These are phyloP conservation scores for Lentithecium fluviatile DNA, from an alignment of 495 filamentous ascomycete genomes.

Conservation along the genomic window DNA sequence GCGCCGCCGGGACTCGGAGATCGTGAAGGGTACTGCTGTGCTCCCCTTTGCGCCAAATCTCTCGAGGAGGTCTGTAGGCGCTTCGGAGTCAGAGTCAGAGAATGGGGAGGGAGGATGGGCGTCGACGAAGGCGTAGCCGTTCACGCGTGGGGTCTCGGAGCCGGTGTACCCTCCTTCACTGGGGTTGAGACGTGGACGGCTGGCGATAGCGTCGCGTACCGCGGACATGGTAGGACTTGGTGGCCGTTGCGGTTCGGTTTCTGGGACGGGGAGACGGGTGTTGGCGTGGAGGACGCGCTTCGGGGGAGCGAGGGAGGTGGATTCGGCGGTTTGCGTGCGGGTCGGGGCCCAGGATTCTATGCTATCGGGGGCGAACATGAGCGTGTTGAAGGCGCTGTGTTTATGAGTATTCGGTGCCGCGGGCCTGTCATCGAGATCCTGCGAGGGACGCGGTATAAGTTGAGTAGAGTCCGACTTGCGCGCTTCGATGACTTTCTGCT, in stretches of 20 bases:
- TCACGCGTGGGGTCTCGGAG: constrained; percentile 80
- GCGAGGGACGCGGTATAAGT: constrained; percentile 40
- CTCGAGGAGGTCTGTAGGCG: constrained; percentile 34
- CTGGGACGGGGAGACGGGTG: constrained; percentile 62
- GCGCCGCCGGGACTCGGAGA: constrained; percentile 70
- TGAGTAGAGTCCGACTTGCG: constrained; percentile 22
- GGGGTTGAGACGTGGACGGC: constrained; percentile 62
- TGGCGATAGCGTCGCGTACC: constrained; percentile 82
- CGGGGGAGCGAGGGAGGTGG: constrained; percentile 69
- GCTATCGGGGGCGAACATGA: constrained; percentile 83
- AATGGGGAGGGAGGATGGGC: constrained; percentile 49
- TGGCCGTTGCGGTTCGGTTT: constrained; percentile 33
- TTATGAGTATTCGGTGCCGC: constrained; percentile 79
- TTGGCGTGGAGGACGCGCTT: constrained; percentile 80
- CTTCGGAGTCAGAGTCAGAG: constrained; percentile 16
- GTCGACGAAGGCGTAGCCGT: constrained; percentile 93
- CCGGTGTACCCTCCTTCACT: constrained; percentile 64
- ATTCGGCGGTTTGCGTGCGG: constrained; percentile 62
- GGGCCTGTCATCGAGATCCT: constrained; percentile 64
- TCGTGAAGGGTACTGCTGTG: constrained; percentile 73
- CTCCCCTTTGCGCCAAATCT: constrained; percentile 59
- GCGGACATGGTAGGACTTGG: constrained; percentile 73
- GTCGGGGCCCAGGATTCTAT: constrained; percentile 70
- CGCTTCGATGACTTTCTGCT: constrained; percentile 67
- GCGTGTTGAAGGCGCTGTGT: constrained; percentile 67